phyloP scores from a whole-genome alignment of 2,329 filamentous ascomycete species.

The Paecilomyces sp. region DNA sequence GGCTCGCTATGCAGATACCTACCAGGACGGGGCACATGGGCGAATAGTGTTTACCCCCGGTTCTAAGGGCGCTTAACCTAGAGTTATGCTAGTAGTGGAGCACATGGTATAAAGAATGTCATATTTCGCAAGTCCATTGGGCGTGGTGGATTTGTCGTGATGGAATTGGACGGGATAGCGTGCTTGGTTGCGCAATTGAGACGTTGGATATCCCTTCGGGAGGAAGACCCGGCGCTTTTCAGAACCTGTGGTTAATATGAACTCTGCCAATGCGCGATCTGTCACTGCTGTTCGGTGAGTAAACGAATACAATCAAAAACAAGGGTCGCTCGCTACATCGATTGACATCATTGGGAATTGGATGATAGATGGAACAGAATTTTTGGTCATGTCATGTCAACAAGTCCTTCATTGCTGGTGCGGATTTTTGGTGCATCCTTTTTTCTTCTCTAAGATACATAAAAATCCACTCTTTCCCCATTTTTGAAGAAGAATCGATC shows the following conservation, averaged over 20 bases:
- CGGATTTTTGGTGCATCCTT: constrained; percentile 16
- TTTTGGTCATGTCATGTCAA: constrained; percentile 15
- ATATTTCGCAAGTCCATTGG: neutral
- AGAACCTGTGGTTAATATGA: neutral
- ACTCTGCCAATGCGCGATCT: too few species aligned
- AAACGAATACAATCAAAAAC: neutral
- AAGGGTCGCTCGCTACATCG: neutral
- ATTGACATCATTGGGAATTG: neutral
- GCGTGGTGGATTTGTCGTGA: neutral
- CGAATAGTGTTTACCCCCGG: neutral
- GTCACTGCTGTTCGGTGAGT: neutral
- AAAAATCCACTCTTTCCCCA: constrained; percentile 20
- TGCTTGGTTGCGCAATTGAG: neutral
- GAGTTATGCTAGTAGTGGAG: neutral
- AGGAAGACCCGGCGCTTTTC: neutral
- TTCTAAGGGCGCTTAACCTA: neutral
- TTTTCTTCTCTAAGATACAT: constrained; percentile 37
- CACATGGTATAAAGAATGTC: neutral
- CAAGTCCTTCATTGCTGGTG: constrained; percentile 23
- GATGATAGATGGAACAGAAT: neutral
- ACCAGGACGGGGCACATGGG: neutral
- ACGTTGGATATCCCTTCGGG: neutral
- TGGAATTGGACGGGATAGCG: neutral
- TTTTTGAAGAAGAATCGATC: constrained; percentile 18
- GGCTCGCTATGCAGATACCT: neutral